Evolutionary conservation across 352 stramenopile genomes (phyloP).

Genomic region (Phytophthora colocasiae): DNA sequence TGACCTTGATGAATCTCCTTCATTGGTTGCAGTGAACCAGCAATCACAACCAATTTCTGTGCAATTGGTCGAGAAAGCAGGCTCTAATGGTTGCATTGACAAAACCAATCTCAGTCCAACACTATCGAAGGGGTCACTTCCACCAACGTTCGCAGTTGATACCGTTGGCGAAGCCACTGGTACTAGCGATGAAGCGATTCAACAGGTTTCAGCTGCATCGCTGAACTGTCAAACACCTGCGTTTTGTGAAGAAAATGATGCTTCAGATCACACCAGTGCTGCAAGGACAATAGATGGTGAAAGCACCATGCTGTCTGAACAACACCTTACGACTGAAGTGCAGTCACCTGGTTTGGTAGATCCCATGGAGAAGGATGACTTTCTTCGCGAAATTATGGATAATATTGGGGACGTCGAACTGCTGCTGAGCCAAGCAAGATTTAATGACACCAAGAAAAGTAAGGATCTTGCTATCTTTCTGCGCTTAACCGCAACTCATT

Average conservation of each 20-base stretch:
- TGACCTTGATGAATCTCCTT: constrained; percentile 8
- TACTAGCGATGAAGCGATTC: neutral
- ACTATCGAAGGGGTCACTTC: neutral
- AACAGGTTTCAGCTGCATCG: neutral
- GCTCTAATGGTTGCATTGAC: neutral
- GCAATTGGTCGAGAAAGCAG: neutral
- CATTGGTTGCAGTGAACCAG: neutral
- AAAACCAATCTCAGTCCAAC: neutral
- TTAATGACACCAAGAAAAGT: constrained; percentile 13
- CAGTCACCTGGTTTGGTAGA: constrained; percentile 8
- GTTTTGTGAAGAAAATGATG: no score
- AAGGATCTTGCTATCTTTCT: neutral
- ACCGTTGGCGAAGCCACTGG: neutral
- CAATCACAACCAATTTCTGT: neutral
- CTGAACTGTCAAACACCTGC: no score
- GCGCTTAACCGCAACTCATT: neutral
- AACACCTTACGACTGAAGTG: neutral
- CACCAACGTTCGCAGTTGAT: neutral
- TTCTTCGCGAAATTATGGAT: constrained; percentile 65
- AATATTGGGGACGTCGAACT: constrained; percentile 70
- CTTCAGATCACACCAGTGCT: neutral
- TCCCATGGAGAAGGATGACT: constrained; percentile 44
- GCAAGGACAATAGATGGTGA: neutral
- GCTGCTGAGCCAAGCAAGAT: constrained; percentile 50
- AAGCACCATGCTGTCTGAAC: neutral